Percentiles rank a stretch among this genome's conserved stretches.
Evolutionary conservation across 768 basidiomycete genomes (phyloP).

Genomic region (Asterophora parasitica): DNA sequence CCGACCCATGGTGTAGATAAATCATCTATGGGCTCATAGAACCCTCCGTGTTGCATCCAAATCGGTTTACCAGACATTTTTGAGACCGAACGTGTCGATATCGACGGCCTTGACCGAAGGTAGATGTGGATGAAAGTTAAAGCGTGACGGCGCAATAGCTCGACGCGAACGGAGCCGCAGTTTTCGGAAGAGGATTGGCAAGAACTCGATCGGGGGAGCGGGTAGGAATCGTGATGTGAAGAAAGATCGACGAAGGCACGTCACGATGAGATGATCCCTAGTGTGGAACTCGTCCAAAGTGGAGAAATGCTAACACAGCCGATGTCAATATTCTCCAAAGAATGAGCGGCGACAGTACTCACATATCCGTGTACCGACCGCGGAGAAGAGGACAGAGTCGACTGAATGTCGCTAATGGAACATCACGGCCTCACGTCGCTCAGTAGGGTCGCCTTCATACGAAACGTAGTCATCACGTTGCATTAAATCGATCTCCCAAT

Average conservation of each 20-base stretch:
- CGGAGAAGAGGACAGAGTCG: not conserved
- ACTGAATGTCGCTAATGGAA: not conserved
- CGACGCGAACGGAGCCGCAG: too few species aligned
- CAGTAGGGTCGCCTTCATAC: slow-evolving; percentile 15
- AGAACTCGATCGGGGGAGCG: too few species aligned
- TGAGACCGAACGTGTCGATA: too few species aligned
- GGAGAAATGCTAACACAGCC: not conserved
- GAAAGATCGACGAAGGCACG: too few species aligned
- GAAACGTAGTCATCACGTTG: slow-evolving; percentile 18
- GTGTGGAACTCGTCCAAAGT: too few species aligned
- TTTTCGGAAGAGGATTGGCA: too few species aligned
- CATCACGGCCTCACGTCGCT: slow-evolving; percentile 9
- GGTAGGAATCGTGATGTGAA: too few species aligned
- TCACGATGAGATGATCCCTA: too few species aligned
- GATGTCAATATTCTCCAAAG: not conserved
- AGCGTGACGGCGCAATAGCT: too few species aligned
- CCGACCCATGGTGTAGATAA: slow-evolving; percentile 24
- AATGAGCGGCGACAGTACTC: not conserved
- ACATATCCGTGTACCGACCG: slow-evolving; percentile 8
- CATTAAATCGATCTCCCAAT: slow-evolving; percentile 25
- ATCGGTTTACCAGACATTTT: not conserved
- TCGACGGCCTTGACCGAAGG: too few species aligned
- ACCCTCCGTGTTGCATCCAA: slow-evolving; percentile 24
- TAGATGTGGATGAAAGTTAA: too few species aligned
- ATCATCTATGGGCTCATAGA: slow-evolving; percentile 23